phyloP scores from a whole-genome alignment of 768 basidiomycete species.

The Collybiopsis luxurians region DNA sequence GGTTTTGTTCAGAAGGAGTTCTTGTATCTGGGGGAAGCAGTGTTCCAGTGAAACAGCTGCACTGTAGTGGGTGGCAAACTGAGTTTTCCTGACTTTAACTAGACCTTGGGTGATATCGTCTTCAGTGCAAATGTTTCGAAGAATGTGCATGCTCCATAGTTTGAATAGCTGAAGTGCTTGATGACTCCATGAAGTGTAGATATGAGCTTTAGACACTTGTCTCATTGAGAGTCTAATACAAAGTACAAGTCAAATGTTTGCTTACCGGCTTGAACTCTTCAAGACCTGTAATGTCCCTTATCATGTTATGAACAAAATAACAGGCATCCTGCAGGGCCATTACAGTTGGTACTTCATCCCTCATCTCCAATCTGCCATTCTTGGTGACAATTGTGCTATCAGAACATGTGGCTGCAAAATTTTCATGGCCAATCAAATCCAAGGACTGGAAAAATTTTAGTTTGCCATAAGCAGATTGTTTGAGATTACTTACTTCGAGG shows the following conservation, averaged over 20 bases:
- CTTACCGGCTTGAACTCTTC: background rate
- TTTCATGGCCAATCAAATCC: background rate
- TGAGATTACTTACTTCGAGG: no score
- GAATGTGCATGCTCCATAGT: background rate
- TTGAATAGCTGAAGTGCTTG: background rate
- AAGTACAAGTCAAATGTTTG: no score
- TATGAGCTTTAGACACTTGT: background rate
- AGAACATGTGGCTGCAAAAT: background rate
- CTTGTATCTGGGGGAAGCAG: background rate
- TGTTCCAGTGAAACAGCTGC: background rate
- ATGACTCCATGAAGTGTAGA: background rate
- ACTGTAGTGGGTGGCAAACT: slow-evolving; percentile 1
- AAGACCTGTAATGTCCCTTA: background rate
- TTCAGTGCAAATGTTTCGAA: background rate
- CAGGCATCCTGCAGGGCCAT: background rate
- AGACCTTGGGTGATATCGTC: background rate
- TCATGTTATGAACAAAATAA: background rate
- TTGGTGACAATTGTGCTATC: background rate
- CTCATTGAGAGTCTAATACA: no score
- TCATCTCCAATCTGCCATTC: background rate
- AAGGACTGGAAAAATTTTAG: background rate
- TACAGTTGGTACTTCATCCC: background rate
- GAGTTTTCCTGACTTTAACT: background rate
- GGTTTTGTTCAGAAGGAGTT: background rate
- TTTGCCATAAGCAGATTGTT: no score